Percentiles rank a stretch among this genome's conserved stretches.
These are phyloP conservation scores for Xerocomellus intermedius DNA, from an alignment of 768 basidiomycete species.

Conservation along the genomic window DNA sequence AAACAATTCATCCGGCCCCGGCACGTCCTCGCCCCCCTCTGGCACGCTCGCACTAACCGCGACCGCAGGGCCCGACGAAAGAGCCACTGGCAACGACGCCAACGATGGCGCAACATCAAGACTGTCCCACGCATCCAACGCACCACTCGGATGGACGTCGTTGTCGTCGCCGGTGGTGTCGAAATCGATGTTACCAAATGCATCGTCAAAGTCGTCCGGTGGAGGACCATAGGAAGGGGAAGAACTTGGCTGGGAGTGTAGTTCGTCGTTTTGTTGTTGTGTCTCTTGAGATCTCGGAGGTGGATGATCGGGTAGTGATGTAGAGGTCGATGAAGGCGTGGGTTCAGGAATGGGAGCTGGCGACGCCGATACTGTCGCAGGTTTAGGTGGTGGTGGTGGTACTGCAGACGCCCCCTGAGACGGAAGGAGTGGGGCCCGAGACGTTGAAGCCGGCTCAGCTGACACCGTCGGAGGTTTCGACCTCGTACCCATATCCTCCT, in stretches of 20 bases:
- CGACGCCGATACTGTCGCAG: not conserved
- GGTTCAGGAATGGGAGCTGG: not conserved
- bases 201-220: constrained; percentile 15
- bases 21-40: not conserved
- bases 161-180: constrained; percentile 3
- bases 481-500: constrained; percentile 6
- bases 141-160: not conserved
- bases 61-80: not conserved
- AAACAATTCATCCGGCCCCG: constrained; percentile 14
- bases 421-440: not conserved
- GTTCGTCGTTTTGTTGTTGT: not conserved
- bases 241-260: not conserved
- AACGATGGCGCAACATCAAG: constrained; percentile 12
- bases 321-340: not conserved
- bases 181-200: constrained; percentile 15
- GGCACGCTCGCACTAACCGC: not conserved
- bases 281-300: not conserved
- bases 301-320: not conserved
- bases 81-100: not conserved
- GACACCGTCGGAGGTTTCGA: not conserved
- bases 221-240: constrained; percentile 1
- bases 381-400: not conserved
- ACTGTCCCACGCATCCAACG: constrained; percentile 1
- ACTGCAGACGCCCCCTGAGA: not conserved
- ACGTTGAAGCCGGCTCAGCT: not conserved